Evolutionary conservation across 441 rosid species (phyloP).

Genomic region (Adansonia gregorii): DNA sequence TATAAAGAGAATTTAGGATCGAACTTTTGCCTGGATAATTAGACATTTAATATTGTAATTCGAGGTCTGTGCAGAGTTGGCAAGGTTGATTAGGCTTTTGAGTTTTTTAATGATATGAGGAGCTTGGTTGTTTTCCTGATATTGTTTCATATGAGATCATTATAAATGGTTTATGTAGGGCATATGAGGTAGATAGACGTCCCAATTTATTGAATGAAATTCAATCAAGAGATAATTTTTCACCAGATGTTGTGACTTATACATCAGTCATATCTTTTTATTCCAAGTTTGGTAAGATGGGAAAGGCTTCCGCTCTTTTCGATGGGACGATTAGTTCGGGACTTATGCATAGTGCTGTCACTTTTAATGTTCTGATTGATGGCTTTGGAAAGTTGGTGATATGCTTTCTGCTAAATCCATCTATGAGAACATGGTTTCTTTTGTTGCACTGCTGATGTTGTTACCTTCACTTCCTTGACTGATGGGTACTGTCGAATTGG

Average conservation of each 20-base stretch:
- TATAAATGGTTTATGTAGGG: slow-evolving; percentile 69
- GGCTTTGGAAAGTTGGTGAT: slow-evolving; percentile 76
- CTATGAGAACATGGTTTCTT: slow-evolving; percentile 53
- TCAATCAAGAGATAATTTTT: slow-evolving; percentile 37
- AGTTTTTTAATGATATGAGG: slow-evolving; percentile 56
- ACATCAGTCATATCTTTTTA: slow-evolving; percentile 72
- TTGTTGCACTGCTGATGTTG: slow-evolving; percentile 61
- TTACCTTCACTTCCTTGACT: slow-evolving; percentile 74
- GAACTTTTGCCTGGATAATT: slow-evolving; percentile 54
- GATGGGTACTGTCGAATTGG: slow-evolving; percentile 89
- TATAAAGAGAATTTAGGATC: slow-evolving; percentile 49
- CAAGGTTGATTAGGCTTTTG: slow-evolving; percentile 51
- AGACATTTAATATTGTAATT: slow-evolving; percentile 76
- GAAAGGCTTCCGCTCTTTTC: slow-evolving; percentile 59
- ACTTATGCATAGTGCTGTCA: slow-evolving; percentile 51
- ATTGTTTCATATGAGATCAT: slow-evolving; percentile 67
- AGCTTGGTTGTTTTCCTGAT: slow-evolving; percentile 68
- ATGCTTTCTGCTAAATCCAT: slow-evolving; percentile 53
- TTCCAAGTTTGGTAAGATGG: slow-evolving; percentile 70
- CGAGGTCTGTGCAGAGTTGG: slow-evolving; percentile 61
- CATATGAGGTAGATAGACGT: slow-evolving; percentile 56
- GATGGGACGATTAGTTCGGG: slow-evolving; percentile 62
- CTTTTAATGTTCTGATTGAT: slow-evolving; percentile 77
- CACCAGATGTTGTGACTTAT: slow-evolving; percentile 65
- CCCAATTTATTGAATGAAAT: slow-evolving; percentile 49